Conservation (phyloP, 768 basidiomycete species). For the Tulasnella sp. region DNA sequence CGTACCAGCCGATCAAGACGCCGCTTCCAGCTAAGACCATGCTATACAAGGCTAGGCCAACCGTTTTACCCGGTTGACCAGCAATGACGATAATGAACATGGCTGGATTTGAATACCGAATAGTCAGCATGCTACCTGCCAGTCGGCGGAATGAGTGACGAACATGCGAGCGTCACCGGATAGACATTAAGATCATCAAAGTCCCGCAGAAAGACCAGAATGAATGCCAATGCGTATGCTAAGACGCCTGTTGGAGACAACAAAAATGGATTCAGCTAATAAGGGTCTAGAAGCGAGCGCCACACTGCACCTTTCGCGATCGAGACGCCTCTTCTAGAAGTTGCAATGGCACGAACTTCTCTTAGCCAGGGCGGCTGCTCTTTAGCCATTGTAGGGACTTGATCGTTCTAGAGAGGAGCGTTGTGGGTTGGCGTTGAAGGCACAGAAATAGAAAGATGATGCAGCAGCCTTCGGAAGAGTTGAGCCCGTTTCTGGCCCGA, state of each 20-base stretch:
- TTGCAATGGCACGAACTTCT: neutral
- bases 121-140: neutral
- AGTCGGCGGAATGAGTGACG: neutral
- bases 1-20: slow-evolving; percentile 18
- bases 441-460: too few species aligned
- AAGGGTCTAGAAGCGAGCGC: neutral
- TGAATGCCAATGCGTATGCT: slow-evolving; percentile 24
- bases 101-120: neutral
- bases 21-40: slow-evolving; percentile 22
- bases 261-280: neutral
- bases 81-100: slow-evolving; percentile 25
- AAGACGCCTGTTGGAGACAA: slow-evolving; percentile 19
- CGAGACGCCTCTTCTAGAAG: slow-evolving; percentile 1
- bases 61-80: slow-evolving; percentile 22
- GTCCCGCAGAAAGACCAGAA: slow-evolving; percentile 21
- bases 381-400: neutral
- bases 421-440: too few species aligned
- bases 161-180: slow-evolving; percentile 21
- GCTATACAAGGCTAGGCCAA: slow-evolving; percentile 21
- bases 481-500: too few species aligned
- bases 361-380: slow-evolving; percentile 3
- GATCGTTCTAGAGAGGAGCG: too few species aligned
- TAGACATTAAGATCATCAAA: slow-evolving; percentile 21
- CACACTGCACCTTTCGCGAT: slow-evolving; percentile 2
- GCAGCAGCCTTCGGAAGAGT: too few species aligned